These are phyloP conservation scores for Emergomyces africanus DNA, from an alignment of 2,329 filamentous ascomycete genomes.

Conservation along the genomic window DNA sequence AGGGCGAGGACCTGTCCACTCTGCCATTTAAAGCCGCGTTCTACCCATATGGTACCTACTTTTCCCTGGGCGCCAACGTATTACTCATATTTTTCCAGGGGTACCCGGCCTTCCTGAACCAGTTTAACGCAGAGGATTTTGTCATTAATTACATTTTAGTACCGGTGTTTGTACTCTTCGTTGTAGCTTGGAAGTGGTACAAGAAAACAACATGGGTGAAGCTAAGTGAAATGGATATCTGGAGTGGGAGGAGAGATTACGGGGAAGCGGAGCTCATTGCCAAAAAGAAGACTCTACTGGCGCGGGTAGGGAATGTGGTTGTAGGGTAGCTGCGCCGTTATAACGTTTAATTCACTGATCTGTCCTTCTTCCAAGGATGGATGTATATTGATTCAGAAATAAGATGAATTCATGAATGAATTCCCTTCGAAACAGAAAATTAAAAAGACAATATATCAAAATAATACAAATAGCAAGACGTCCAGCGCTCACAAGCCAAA, in stretches of 20 bases:
- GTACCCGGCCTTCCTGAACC: slow-evolving; percentile 39
- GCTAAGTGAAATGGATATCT: slow-evolving; percentile 28
- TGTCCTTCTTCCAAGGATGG: neutral
- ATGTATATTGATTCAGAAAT: neutral
- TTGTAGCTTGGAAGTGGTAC: slow-evolving; percentile 35
- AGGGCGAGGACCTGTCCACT: slow-evolving; percentile 25
- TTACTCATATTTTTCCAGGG: slow-evolving; percentile 41
- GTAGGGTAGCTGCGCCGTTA: slow-evolving; percentile 12
- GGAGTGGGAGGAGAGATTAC: slow-evolving; percentile 22
- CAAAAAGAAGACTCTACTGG: slow-evolving; percentile 10
- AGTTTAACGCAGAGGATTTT: slow-evolving; percentile 38
- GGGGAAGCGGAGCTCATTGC: slow-evolving; percentile 7
- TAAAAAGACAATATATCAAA: neutral
- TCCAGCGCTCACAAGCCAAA: neutral
- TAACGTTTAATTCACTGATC: neutral
- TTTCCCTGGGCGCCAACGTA: slow-evolving; percentile 36
- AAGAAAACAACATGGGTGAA: slow-evolving; percentile 26
- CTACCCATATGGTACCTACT: slow-evolving; percentile 41
- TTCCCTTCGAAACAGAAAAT: neutral
- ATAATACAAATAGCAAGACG: neutral
- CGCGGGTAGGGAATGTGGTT: slow-evolving; percentile 13
- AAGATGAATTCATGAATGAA: no score
- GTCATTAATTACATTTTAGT: slow-evolving; percentile 45
- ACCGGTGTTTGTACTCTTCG: slow-evolving; percentile 37
- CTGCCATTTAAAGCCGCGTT: slow-evolving; percentile 38